Base-by-base conservation (phyloP, 2,329 filamentous ascomycete genomes). In the Exophiala phaeomuriformis region DNA sequence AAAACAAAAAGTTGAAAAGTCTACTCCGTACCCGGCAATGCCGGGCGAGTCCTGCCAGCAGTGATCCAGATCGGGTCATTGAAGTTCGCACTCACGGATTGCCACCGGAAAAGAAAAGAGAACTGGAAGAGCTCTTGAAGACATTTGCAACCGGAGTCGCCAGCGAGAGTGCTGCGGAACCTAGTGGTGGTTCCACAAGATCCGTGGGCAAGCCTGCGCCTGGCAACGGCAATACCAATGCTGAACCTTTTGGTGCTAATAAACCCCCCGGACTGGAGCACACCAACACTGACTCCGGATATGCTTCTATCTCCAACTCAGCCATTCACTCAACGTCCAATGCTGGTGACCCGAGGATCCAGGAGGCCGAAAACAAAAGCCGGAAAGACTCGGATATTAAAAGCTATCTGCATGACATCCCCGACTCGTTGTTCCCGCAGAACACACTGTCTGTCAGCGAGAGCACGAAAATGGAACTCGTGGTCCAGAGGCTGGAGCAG, bases 51-150 rank as follows among this genome's bases (percentile, higher is more conserved):
- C 41, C 54, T 28, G 71, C 80, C 29, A 81, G 84, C 1, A 81
- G 82, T 12, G 77, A 83, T 40, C 79, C 84, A 58, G 87, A 94
- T 31, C 89, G 87, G 65, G 69, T 94, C 0, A 91, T 95, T 62
- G 89, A 94, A 66, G 82, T 95, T 56, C 85, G 87, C 61, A 79
- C 90, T 31, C 87, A 93, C 62, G 82, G 84, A 0, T 69, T 94
- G 39, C 79, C 86, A 0, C 76, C 81, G 44, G 77, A 80, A 47
- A 90, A 89, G 71, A 89, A 86, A 68, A 77, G 82, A 53, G 87
- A 93, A 59, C 69, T 94, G 19, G 88, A 94, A 65, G 79, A 83
- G 4, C 82, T 83, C 0, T 70, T 95, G 6, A 80, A 83, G 1
- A 79, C 75, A 29, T 75, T 90, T 2, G 78, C 82, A 19, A 70